Conservation (phyloP, 2,329 filamentous ascomycete genomes). For the Dothideomycetidae sp. region DNA sequence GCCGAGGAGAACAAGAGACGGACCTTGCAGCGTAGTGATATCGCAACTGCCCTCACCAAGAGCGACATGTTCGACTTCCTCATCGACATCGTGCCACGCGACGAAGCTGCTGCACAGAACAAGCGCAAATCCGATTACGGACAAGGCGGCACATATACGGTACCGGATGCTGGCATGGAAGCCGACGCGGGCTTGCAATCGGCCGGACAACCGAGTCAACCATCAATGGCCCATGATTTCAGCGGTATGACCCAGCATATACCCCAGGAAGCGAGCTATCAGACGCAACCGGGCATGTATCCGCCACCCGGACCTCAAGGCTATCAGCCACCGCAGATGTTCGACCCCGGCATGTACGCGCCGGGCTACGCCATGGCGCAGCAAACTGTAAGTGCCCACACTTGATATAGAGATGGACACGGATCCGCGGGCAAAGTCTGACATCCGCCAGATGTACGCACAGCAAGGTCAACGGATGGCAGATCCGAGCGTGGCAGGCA, state of each 20-base stretch:
- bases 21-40: constrained; percentile 88
- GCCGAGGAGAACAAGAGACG: constrained; percentile 97
- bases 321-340: constrained; percentile 63
- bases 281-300: constrained; percentile 68
- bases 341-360: constrained; percentile 65
- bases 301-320: constrained; percentile 62
- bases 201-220: constrained; percentile 14
- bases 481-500: constrained; percentile 10
- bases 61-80: constrained; percentile 99
- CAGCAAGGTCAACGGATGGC: constrained; percentile 12
- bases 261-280: constrained; percentile 40
- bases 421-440: too few species aligned
- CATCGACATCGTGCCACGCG: constrained; percentile 94
- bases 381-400: constrained; percentile 52
- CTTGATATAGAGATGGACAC: neutral
- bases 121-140: constrained; percentile 45
- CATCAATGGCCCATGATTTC: constrained; percentile 22
- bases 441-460: constrained; percentile 9
- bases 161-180: constrained; percentile 36
- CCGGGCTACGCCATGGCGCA: constrained; percentile 62
- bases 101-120: constrained; percentile 75
- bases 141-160: constrained; percentile 28
- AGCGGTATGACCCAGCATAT: constrained; percentile 22
- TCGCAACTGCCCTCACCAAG: constrained; percentile 87
- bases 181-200: constrained; percentile 21